Conservation (phyloP, 495 filamentous ascomycete genomes). For the Margaritispora aquatica region DNA sequence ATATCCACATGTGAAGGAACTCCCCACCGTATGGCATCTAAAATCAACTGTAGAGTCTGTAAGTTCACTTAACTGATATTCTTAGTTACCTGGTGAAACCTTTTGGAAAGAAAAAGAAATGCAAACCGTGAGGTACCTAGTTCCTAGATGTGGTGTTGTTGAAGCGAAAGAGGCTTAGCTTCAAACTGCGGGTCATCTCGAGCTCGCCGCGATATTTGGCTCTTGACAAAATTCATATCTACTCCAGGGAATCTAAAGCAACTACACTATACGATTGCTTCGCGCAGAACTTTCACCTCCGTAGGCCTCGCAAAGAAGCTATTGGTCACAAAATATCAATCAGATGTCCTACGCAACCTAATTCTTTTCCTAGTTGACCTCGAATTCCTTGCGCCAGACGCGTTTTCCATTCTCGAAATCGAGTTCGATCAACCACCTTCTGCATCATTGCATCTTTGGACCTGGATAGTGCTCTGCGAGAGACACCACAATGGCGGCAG, state of each 20-base stretch:
- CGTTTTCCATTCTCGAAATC: not conserved
- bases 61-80: too few species aligned
- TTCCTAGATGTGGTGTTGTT: conserved; percentile 12
- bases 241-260: not conserved
- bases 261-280: not conserved
- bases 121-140: not conserved
- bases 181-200: not conserved
- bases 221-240: not conserved
- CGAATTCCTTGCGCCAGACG: not conserved
- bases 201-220: not conserved
- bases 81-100: too few species aligned
- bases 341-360: not conserved
- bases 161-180: conserved; percentile 1
- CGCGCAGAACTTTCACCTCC: not conserved
- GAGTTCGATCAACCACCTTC: not conserved
- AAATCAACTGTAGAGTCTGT: too few species aligned
- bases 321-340: not conserved
- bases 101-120: too few species aligned
- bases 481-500: conserved; percentile 40
- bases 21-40: too few species aligned
- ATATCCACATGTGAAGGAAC: too few species aligned
- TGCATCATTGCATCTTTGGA: not conserved
- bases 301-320: not conserved
- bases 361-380: not conserved
- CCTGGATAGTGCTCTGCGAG: not conserved